phyloP scores from a whole-genome alignment of 2,329 filamentous ascomycete species.

The Colletotrichum incanum region DNA sequence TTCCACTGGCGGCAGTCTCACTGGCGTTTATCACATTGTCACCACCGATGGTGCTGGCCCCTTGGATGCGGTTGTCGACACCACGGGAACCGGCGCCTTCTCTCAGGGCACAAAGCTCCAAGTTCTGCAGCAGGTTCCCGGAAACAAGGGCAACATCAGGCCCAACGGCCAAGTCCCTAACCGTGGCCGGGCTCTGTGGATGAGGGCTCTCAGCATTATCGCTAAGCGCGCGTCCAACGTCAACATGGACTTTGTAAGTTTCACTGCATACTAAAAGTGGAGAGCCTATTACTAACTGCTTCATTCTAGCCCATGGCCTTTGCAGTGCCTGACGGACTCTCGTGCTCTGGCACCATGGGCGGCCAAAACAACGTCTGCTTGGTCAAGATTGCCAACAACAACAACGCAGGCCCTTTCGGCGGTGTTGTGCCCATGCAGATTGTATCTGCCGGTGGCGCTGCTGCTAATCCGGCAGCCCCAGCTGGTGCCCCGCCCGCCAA shows the following conservation, averaged over 20 bases:
- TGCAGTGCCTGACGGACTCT: conserved; percentile 55
- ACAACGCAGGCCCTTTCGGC: conserved; percentile 58
- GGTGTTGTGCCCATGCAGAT: conserved; percentile 60
- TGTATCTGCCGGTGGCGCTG: conserved; percentile 45
- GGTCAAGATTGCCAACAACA: conserved; percentile 60
- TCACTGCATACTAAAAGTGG: neutral
- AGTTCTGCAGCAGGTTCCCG: conserved; percentile 55
- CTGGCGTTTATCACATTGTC: conserved; percentile 57
- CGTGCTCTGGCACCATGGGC: conserved; percentile 55
- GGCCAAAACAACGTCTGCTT: conserved; percentile 57
- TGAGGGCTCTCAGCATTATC: conserved; percentile 45
- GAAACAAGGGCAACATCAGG: conserved; percentile 53
- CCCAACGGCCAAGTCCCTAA: conserved; percentile 40
- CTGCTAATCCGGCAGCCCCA: neutral
- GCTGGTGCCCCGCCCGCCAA: conserved; percentile 26
- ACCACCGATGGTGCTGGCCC: conserved; percentile 60
- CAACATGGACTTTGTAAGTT: conserved; percentile 48
- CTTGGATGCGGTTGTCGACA: conserved; percentile 55
- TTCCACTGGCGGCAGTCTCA: conserved; percentile 51
- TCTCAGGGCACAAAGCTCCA: conserved; percentile 49
- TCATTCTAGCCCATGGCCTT: conserved; percentile 51
- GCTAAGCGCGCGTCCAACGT: conserved; percentile 52
- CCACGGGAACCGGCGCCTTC: conserved; percentile 55
- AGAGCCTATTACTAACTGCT: neutral
- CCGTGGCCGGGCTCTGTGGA: conserved; percentile 31